A percentile compares a stretch with the other conserved stretches of the same genome.
Conservation (phyloP, 495 filamentous ascomycete species). For the Friedmanniomyces endolithicus region DNA sequence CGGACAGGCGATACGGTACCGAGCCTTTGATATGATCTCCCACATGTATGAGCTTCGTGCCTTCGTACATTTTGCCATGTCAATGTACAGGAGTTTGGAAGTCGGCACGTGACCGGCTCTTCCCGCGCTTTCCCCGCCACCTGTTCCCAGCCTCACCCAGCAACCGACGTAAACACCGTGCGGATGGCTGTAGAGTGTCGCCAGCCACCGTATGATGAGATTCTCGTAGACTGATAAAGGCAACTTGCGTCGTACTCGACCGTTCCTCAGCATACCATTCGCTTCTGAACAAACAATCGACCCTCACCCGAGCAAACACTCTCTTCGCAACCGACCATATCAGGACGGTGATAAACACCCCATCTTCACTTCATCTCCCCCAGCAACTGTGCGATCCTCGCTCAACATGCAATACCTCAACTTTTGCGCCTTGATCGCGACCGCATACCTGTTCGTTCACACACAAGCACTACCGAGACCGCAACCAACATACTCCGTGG, state of each 20-base stretch:
- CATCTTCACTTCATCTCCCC: background rate
- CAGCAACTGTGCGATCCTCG: background rate
- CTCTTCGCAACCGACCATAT: background rate
- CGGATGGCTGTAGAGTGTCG: background rate
- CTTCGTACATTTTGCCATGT: no score
- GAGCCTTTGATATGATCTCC: no score
- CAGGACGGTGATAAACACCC: background rate
- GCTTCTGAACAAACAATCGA: background rate
- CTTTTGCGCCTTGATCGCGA: conserved; percentile 1
- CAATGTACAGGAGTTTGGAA: no score
- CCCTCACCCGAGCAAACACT: background rate
- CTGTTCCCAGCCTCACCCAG: background rate
- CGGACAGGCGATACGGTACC: no score
- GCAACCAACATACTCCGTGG: conserved; percentile 18
- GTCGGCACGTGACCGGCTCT: no score
- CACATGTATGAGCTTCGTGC: no score
- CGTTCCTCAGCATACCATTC: background rate
- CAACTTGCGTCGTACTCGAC: background rate
- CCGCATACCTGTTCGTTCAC: conserved; percentile 2
- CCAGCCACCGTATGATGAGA: conserved; percentile 8
- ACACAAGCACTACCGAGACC: conserved; percentile 17
- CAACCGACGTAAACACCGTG: background rate
- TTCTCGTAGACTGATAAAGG: background rate
- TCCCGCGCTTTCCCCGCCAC: background rate
- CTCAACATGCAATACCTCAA: background rate